Base-by-base conservation (phyloP, 2,329 filamentous ascomycete genomes). In the Fusarium agapanthi region DNA sequence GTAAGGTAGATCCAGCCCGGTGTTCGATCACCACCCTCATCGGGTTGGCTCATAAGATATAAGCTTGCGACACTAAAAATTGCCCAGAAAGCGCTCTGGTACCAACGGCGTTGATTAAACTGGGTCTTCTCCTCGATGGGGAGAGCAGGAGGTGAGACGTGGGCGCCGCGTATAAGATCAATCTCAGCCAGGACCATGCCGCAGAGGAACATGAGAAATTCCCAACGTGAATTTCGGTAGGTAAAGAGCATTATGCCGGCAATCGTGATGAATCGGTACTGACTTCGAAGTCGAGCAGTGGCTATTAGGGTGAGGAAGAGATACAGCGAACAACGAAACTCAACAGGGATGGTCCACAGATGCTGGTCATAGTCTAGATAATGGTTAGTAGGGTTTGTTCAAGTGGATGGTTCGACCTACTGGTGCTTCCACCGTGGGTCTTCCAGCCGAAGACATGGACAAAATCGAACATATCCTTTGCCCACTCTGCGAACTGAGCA, bases 261-360 rank as follows among this genome's bases (percentile, higher is more conserved):
- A 18, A 89, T 75, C n/a, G 82, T 81, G 28, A 83, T 67, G 35
- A 86, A 80, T 26, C 89, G 82, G 48, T 84, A 73, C 28, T 65
- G 64, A 16, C 80, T 83, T 41, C 83, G 82, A 37, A 89, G 76
- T 32, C 86, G 82, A 11, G 86, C 86, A 15, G 86, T 84, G 26
- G 83, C 88, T 8, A 89, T 66, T 28, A 89, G 79, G 18, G 84
- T 82, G 13, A 90, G 79, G 77, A 90, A 90, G 15, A 90, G 83
- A 65, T 88, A 83, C 77, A 91, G 84, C 6, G 87, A 89, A 77
- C 86, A 88, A 66, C 86, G 83, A 75, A 88, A 89, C 77, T 91
- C 89, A 51, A 89, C 84, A 6, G 89, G 88, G 47, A 91, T 90
- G 10, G 89, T 90, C 89, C 89, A 91, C 30, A 90, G 79, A 69